These are phyloP conservation scores for Tuber borchii DNA, from an alignment of 495 filamentous ascomycete genomes.

Conservation along the genomic window DNA sequence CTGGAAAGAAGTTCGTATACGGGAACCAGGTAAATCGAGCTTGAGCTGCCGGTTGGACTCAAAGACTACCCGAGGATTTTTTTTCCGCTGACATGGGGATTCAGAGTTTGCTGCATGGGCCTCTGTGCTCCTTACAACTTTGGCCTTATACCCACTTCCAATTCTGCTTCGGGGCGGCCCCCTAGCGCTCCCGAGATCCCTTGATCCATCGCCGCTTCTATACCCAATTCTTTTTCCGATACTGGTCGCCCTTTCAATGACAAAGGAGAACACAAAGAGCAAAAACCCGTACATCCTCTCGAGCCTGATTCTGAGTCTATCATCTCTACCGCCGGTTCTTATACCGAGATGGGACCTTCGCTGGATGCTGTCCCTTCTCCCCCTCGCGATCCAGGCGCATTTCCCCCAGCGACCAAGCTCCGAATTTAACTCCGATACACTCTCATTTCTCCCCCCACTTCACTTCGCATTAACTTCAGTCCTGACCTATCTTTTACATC, in stretches of 20 bases:
- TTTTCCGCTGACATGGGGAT: neutral
- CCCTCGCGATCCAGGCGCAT: constrained; percentile 59
- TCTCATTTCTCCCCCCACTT: constrained; percentile 26
- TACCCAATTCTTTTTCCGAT: constrained; percentile 75
- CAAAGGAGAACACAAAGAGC: constrained; percentile 50
- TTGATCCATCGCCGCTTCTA: constrained; percentile 85
- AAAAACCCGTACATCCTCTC: constrained; percentile 51
- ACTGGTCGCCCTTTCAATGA: constrained; percentile 70
- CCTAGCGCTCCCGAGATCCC: constrained; percentile 45
- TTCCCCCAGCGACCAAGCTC: constrained; percentile 15
- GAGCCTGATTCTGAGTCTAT: constrained; percentile 74
- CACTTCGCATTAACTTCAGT: constrained; percentile 49
- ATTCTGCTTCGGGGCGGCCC: constrained; percentile 24
- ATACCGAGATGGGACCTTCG: constrained; percentile 56
- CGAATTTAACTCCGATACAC: constrained; percentile 12
- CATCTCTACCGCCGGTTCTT: constrained; percentile 64
- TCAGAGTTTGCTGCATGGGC: constrained; percentile 29
- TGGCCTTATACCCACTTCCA: constrained; percentile 30
- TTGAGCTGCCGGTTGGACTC: constrained; percentile 2
- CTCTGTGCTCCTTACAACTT: constrained; percentile 13
- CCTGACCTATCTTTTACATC: constrained; percentile 78
- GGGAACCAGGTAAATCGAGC: constrained; percentile 28
- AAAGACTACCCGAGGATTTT: neutral
- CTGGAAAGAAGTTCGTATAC: constrained; percentile 30
- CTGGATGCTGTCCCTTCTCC: constrained; percentile 64